phyloP scores from a whole-genome alignment of 192 early-diverging fungal genomes.

The Funneliformis geosporum region DNA sequence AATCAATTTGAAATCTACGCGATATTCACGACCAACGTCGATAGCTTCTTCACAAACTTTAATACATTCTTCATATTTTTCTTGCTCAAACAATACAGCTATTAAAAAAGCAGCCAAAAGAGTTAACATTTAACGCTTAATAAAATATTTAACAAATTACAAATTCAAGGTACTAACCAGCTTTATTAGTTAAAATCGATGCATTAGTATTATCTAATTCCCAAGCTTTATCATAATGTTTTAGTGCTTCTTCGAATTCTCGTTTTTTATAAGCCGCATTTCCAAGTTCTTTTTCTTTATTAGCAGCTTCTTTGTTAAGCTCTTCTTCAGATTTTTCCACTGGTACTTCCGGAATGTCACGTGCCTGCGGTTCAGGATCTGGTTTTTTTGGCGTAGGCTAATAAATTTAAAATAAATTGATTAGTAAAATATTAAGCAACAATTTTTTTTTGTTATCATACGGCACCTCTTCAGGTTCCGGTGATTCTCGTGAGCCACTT shows the following conservation, averaged over 20 bases:
- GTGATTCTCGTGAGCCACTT: constrained; percentile 42
- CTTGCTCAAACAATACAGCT: constrained; percentile 95
- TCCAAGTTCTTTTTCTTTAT: constrained; percentile 81
- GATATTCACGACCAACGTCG: constrained; percentile 86
- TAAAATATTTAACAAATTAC: background rate
- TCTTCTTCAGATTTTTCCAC: constrained; percentile 59
- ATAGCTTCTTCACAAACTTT: constrained; percentile 89
- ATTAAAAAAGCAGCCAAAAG: background rate
- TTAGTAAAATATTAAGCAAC: background rate
- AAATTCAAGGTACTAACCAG: constrained; percentile 52
- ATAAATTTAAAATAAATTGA: background rate
- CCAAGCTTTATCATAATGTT: constrained; percentile 88
- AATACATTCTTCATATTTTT: constrained; percentile 90
- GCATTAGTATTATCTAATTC: constrained; percentile 89
- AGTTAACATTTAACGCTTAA: background rate
- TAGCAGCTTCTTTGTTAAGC: constrained; percentile 65
- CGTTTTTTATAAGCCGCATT: constrained; percentile 92
- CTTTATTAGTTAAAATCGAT: constrained; percentile 94
- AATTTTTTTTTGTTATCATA: background rate
- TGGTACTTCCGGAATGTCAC: constrained; percentile 49
- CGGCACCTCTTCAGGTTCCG: background rate
- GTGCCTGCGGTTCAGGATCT: constrained; percentile 38
- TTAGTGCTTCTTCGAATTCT: constrained; percentile 84
- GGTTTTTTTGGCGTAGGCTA: background rate
- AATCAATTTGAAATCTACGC: constrained; percentile 93